These are phyloP conservation scores for Apophysomyces ossiformis DNA, from an alignment of 371 early-diverging fungal genomes.

Conservation along the genomic window DNA sequence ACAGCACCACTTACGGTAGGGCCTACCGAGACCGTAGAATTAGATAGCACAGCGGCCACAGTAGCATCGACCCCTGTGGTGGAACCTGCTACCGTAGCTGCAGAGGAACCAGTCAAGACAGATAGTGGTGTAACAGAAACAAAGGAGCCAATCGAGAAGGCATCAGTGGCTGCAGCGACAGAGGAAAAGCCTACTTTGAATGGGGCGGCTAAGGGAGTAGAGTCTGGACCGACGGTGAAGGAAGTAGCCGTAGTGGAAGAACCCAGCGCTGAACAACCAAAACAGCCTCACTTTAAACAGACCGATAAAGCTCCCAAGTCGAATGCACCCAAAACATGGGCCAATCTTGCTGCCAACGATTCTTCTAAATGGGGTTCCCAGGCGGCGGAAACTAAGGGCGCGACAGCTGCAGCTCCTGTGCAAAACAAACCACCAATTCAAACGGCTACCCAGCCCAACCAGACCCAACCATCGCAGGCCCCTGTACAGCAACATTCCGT, in stretches of 20 bases:
- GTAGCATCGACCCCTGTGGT: slow-evolving; percentile 22
- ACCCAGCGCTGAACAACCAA: slow-evolving; percentile 6
- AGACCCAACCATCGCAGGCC: slow-evolving; percentile 12
- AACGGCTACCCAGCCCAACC: slow-evolving; percentile 12
- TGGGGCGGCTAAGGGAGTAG: slow-evolving; percentile 55
- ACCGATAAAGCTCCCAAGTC: slow-evolving; percentile 21
- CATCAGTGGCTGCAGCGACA: slow-evolving; percentile 15
- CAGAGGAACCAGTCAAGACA: slow-evolving; percentile 13
- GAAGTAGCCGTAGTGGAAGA: slow-evolving; percentile 40
- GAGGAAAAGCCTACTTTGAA: slow-evolving; percentile 30
- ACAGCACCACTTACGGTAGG: not conserved
- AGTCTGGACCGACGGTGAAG: slow-evolving; percentile 47
- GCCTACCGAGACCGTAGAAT: slow-evolving; percentile 10
- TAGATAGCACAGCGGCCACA: slow-evolving; percentile 25
- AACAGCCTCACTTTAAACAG: slow-evolving; percentile 39
- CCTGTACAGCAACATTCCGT: slow-evolving; percentile 7
- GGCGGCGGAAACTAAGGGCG: slow-evolving; percentile 34
- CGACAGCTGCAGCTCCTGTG: slow-evolving; percentile 25
- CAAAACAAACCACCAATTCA: not conserved
- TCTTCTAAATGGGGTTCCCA: slow-evolving; percentile 42
- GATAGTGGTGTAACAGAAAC: slow-evolving; percentile 2
- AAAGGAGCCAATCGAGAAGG: slow-evolving; percentile 2
- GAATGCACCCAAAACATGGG: slow-evolving; percentile 50
- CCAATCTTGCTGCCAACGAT: slow-evolving; percentile 48
- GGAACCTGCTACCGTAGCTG: slow-evolving; percentile 3